Base-by-base conservation (phyloP, 2,329 filamentous ascomycete species). In the Fusarium heterosporum region DNA sequence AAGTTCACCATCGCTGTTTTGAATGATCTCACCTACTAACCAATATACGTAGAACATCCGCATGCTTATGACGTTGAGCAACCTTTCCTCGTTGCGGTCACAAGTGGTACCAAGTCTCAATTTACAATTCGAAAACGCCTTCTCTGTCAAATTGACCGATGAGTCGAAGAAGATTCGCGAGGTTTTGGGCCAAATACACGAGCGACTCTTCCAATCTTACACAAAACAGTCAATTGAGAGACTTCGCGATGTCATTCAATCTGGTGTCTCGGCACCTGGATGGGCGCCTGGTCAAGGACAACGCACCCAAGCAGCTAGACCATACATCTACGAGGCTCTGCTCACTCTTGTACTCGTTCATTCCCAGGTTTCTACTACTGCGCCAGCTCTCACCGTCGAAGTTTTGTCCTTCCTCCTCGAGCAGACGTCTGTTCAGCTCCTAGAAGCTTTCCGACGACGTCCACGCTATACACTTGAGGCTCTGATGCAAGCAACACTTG, bases 401-500 rank as follows among this genome's bases (percentile, higher is more conserved):
- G 90, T 99, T 6, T 85, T 99, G 13, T 93, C 93, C 2, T 91
- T 95, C 76, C 85, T 98, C 30, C 88, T 98, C 38, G 93, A 97
- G 75, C 88, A 93, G 73, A 86, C 91, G 12, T 95, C 91, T 12
- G 81, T 86, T 8, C 89, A 93, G 63, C 88, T 98, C n/a, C 88
- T 97, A 16, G 86, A 90, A 28, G 90, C 93, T 0, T 97, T 98
- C 83, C 82, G 81, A 83, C 86, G 77, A 34, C 88, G 90, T 8
- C 78, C 83, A 6, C 83, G 83, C 19, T 98, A 96, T 79, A 86
- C 89, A 2, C 88, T 99, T 1, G 84, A 90, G 7, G 90, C 92
- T 8, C 86, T 99, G 49, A 97, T 98, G 90, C 96, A 99, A 79
- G 96, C 96, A 2, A 99, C 96, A 0, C 87, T 99, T 2, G 96